Base-by-base conservation (phyloP, 2,329 filamentous ascomycete species). In the Karstenula rhodostoma region DNA sequence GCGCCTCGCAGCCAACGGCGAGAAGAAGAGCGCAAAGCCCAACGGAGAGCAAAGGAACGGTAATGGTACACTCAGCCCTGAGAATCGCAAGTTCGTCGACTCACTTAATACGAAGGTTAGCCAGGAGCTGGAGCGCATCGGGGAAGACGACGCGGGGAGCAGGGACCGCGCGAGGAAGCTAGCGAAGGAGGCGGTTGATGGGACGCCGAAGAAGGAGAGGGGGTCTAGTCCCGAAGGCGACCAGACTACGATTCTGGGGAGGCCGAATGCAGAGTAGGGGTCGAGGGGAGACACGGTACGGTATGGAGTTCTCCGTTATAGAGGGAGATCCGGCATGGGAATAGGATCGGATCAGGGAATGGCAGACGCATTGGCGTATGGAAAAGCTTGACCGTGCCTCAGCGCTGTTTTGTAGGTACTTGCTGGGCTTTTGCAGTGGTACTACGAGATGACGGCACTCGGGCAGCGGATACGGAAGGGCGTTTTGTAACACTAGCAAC, bases 11-110 rank as follows among this genome's bases (percentile, higher is more conserved):
- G 64, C 68, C 27, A 62, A 65, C 29, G 62, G 61, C 48, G 69
- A 69, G 29, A 61, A 65, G 42, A 37, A 54, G 37, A 32, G n/a
- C 13, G 19, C 10, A 22, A 32, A 25, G 13, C 13, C 62, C 12
- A 22, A 43, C 23, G 37, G 23, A 13, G 37, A 54, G 51, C 12
- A 43, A 27, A 22, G 52, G 25, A 55, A 55, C 19, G 42, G 72
- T 49, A 61, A 67, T 29, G 67, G 71, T 19, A 67, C 64, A 1
- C 55, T 77, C 50, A 73, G 69, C 60, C 74, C 74, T 9, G 73
- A 67, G 19, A 75, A 76, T 60, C 67, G 74, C 57, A 70, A 73
- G 44, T 69, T 74, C 47, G 54, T 76, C 22, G 69, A 76, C 9
- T 68, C 62, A 25, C 64, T 77, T 42, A 71, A 72, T 59, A 61